These are phyloP conservation scores for Aureobasidium sp. DNA, from an alignment of 2,329 filamentous ascomycete genomes.

Conservation along the genomic window DNA sequence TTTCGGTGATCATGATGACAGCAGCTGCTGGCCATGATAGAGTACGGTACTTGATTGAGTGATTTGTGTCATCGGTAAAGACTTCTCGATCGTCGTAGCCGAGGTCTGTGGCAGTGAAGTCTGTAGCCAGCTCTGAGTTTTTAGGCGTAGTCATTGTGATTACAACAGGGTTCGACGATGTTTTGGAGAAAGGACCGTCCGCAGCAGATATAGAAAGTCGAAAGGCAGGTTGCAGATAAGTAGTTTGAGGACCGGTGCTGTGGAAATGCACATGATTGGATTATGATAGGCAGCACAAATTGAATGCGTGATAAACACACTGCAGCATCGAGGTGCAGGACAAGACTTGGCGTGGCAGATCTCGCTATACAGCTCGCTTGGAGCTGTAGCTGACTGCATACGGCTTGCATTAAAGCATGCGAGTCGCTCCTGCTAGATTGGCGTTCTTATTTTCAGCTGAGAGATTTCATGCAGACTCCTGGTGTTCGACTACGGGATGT, in stretches of 20 bases:
- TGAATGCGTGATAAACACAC: not conserved
- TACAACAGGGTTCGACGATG: not conserved
- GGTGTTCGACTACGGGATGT: not conserved
- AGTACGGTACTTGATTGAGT: slow-evolving; percentile 48
- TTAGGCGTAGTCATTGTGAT: not conserved
- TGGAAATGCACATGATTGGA: not conserved
- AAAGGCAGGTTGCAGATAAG: not conserved
- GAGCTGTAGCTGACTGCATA: not conserved
- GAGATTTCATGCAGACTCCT: not conserved
- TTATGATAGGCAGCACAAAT: not conserved
- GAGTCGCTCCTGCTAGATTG: not conserved
- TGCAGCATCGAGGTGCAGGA: not conserved
- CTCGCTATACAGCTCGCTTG: not conserved
- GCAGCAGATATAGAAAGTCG: not conserved
- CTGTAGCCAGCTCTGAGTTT: not conserved
- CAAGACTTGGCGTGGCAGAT: slow-evolving; percentile 5
- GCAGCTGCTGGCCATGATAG: slow-evolving; percentile 47
- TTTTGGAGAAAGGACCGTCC: not conserved
- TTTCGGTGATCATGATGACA: slow-evolving; percentile 51
- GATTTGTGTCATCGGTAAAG: slow-evolving; percentile 34
- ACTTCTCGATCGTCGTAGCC: slow-evolving; percentile 31
- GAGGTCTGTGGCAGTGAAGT: not conserved
- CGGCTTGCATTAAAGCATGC: not conserved
- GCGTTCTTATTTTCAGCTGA: not conserved
- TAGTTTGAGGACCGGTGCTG: not conserved